phyloP scores from a whole-genome alignment of 192 early-diverging fungal species.

The Coemansia asiatica region DNA sequence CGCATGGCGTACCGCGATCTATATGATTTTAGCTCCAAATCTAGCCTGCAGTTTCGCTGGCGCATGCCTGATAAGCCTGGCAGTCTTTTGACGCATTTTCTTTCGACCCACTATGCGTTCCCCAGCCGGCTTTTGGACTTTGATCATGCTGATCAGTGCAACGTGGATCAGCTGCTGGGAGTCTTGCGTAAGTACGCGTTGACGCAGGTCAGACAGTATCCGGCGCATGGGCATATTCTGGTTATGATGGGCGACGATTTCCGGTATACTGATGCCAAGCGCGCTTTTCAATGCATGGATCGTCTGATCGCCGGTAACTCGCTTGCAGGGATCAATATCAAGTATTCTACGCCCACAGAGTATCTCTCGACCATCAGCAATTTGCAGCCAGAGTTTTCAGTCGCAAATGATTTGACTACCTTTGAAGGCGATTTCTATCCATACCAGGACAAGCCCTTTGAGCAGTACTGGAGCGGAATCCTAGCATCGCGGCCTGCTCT shows the following conservation, averaged over 20 bases:
- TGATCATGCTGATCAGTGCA: constrained; percentile 25
- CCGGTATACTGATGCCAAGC: constrained; percentile 22
- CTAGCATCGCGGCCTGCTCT: constrained; percentile 35
- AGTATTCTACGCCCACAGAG: constrained; percentile 41
- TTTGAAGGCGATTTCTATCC: constrained; percentile 39
- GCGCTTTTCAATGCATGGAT: constrained; percentile 42
- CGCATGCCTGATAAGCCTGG: background rate
- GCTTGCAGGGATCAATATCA: constrained; percentile 7
- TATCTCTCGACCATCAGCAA: constrained; percentile 24
- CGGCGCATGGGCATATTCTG: constrained; percentile 44
- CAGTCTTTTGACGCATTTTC: constrained; percentile 34
- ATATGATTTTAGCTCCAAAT: constrained; percentile 20
- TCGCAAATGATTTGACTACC: constrained; percentile 7
- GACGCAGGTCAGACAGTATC: constrained; percentile 36
- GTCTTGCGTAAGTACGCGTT: constrained; percentile 27
- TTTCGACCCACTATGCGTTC: constrained; percentile 35
- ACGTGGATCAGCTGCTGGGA: constrained; percentile 15
- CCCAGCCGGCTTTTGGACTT: constrained; percentile 42
- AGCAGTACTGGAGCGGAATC: constrained; percentile 55
- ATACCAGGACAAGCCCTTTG: constrained; percentile 52
- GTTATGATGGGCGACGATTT: constrained; percentile 56
- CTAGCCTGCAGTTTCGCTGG: constrained; percentile 41
- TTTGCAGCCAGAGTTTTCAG: background rate
- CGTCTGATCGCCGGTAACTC: constrained; percentile 13
- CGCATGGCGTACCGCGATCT: constrained; percentile 45